Base-by-base conservation (phyloP, 768 basidiomycete species). In the Boletus rufocinnamomeus region DNA sequence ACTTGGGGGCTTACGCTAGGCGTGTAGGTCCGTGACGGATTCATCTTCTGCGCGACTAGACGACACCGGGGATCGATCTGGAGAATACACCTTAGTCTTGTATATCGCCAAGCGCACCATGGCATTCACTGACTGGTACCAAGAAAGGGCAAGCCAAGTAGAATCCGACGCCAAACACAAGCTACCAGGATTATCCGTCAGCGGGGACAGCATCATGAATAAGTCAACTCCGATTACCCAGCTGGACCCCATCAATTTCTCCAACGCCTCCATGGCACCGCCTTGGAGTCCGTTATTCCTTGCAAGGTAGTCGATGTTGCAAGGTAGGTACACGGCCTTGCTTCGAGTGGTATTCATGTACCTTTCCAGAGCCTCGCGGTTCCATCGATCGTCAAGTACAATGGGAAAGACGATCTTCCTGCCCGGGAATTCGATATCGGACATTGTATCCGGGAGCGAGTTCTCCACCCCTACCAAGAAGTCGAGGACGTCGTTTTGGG, bases 41-140 rank as follows among this genome's bases (percentile, higher is more conserved):
- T 89, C 84, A 88, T 88, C 69, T 89, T 90, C 58, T 88, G 87
- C 0, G 83, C 85, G 6, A 84, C 77, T 0, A 89, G 69, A 38
- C 86, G 75, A 57, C 80, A 82, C 32, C 83, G 74, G 9, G 82
- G 83, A 64, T 85, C 84, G 19, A 86, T 77, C 83, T 85, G 57
- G 16, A 23, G 14, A 28, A 13, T 11, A 2, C n/a, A n/a, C 10
- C 7, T 47, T 8, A 45, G 50, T 48, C 35, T 4, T 6, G 7
- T 10, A 51, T 30, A 2, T 30, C 9, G 7, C 11, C 19, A 16
- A 23, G 14, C 25, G 13, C 14, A 16, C 8, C 25, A 14, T 2
- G 9, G 23, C 47, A 59, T 79, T 61, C 52, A 83, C 85, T 23
- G 17, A 68, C 63, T 3, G 85, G 84, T 5, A 86, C 75, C 8